phyloP scores from a whole-genome alignment of 1,284 basidiomycete species.

The Marasmius tenuissimus region DNA sequence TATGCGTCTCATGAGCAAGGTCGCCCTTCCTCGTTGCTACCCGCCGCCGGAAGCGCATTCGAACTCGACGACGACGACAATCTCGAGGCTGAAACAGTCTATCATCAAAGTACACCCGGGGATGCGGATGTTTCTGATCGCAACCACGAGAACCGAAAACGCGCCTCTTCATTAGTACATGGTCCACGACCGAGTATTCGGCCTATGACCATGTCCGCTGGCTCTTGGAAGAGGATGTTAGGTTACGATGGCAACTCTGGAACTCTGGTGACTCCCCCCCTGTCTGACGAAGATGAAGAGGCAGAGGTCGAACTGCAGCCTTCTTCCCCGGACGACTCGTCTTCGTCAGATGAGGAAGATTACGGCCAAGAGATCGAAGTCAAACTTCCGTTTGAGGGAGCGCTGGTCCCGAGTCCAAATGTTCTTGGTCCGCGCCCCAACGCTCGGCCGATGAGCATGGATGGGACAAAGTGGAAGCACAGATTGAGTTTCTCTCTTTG shows the following conservation, averaged over 20 bases:
- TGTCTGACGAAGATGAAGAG: not conserved
- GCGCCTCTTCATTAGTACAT: not conserved
- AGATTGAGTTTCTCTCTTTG: not conserved
- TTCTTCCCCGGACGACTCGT: not conserved
- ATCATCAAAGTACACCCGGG: not conserved
- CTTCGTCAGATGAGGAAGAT: not conserved
- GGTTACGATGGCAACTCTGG: not conserved
- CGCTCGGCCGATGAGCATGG: conserved; percentile 2
- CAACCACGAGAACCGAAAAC: not conserved
- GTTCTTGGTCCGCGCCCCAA: not conserved
- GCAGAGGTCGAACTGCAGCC: not conserved
- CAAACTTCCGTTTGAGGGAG: not conserved
- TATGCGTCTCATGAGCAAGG: conserved; percentile 26
- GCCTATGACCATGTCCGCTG: not conserved
- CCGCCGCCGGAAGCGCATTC: not conserved
- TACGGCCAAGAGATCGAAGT: not conserved
- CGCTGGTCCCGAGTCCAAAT: not conserved
- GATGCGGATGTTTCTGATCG: not conserved
- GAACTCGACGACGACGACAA: not conserved
- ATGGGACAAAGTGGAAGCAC: not conserved
- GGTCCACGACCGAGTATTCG: not conserved
- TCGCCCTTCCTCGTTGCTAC: conserved; percentile 6
- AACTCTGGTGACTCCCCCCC: not conserved
- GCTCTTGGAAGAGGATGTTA: not conserved
- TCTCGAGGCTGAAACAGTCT: not conserved